Percentiles rank a stretch among this genome's conserved stretches.
Evolutionary conservation across 805 yeast species (phyloP).

Genomic region (Lipomyces starkeyi): DNA sequence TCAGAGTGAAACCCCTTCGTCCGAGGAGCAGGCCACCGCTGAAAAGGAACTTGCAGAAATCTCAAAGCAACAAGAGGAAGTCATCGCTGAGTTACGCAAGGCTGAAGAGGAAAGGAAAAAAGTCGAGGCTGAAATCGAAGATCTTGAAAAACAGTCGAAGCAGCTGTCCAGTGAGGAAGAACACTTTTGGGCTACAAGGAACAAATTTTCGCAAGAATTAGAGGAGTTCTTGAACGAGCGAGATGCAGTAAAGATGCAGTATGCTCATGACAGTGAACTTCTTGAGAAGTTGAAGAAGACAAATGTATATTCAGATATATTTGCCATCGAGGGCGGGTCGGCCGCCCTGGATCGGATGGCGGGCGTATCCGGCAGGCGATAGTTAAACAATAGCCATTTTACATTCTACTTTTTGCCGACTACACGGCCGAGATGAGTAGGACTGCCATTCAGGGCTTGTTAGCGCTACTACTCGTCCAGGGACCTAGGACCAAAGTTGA

Average conservation of each 20-base stretch:
- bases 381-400: background rate
- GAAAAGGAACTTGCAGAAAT: slow-evolving; percentile 55
- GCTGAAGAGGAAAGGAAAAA: slow-evolving; percentile 50
- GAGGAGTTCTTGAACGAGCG: slow-evolving; percentile 58
- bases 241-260: slow-evolving; percentile 66
- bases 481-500: background rate
- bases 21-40: slow-evolving; percentile 54
- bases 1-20: slow-evolving; percentile 49
- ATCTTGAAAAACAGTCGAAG: slow-evolving; percentile 48
- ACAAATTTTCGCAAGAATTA: slow-evolving; percentile 61
- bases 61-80: slow-evolving; percentile 48
- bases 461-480: background rate
- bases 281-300: slow-evolving; percentile 73
- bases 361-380: slow-evolving; percentile 23
- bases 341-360: slow-evolving; percentile 36
- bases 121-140: slow-evolving; percentile 57
- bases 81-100: slow-evolving; percentile 47
- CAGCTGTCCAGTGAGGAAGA: slow-evolving; percentile 53
- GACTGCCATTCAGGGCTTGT: background rate
- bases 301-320: slow-evolving; percentile 83
- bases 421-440: background rate
- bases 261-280: slow-evolving; percentile 66
- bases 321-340: slow-evolving; percentile 57
- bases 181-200: slow-evolving; percentile 56
- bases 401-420: background rate